These are phyloP conservation scores for Calonectria naviculata DNA, from an alignment of 2,329 filamentous ascomycete species.

Conservation along the genomic window DNA sequence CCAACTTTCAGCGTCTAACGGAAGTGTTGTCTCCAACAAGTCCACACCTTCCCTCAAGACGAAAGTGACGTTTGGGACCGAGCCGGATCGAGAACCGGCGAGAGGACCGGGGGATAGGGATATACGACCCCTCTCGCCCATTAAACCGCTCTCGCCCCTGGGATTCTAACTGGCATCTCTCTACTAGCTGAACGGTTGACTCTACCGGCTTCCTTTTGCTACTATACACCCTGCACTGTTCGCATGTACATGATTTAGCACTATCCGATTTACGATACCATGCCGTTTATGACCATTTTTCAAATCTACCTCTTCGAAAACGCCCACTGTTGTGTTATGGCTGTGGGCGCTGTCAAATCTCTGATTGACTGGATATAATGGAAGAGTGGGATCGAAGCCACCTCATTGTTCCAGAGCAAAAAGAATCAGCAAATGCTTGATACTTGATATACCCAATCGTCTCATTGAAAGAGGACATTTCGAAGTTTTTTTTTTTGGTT, in stretches of 20 bases:
- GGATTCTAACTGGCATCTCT: slow-evolving; percentile 57
- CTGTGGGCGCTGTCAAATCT: slow-evolving; percentile 26
- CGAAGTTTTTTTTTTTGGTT: slow-evolving; percentile 14
- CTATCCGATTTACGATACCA: slow-evolving; percentile 46
- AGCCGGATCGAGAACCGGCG: slow-evolving; percentile 41
- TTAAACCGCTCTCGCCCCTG: slow-evolving; percentile 73
- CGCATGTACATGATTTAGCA: slow-evolving; percentile 29
- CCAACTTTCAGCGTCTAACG: slow-evolving; percentile 54
- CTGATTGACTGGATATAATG: slow-evolving; percentile 21
- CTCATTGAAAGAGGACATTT: slow-evolving; percentile 30
- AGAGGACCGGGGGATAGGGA: slow-evolving; percentile 55
- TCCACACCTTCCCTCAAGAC: slow-evolving; percentile 54
- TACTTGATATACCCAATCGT: slow-evolving; percentile 39
- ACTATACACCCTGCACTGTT: slow-evolving; percentile 22
- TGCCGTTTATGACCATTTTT: slow-evolving; percentile 46
- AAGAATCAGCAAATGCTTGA: slow-evolving; percentile 27
- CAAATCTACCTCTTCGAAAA: slow-evolving; percentile 24
- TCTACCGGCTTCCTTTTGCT: slow-evolving; percentile 13
- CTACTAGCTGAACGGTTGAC: slow-evolving; percentile 13
- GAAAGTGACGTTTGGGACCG: slow-evolving; percentile 58
- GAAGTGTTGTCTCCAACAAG: slow-evolving; percentile 55
- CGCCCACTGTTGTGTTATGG: slow-evolving; percentile 23
- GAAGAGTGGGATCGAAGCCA: slow-evolving; percentile 19
- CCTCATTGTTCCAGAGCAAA: slow-evolving; percentile 22
- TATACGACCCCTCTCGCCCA: slow-evolving; percentile 70